Conservation (phyloP, 768 basidiomycete genomes). For the Dioszegia hungarica region DNA sequence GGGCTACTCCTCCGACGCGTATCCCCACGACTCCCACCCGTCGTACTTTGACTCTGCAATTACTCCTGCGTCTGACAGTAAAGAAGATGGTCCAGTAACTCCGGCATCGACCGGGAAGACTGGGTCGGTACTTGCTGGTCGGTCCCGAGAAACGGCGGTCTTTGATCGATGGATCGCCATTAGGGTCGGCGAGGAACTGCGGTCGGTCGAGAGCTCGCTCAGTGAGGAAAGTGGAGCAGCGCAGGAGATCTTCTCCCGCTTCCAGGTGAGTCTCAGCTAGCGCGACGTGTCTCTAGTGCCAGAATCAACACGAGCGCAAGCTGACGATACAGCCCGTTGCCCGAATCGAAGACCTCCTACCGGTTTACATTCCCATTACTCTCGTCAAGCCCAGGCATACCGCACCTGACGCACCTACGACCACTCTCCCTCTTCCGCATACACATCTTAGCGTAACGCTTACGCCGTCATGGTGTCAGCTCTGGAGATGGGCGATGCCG, state of each 20-base stretch:
- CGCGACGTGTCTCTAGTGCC: too few relatives aligned
- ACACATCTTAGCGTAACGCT: constrained; percentile 24
- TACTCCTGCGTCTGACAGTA: background rate
- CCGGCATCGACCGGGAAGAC: background rate
- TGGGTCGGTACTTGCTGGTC: constrained; percentile 11
- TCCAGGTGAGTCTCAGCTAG: constrained; percentile 36
- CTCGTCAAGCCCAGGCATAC: constrained; percentile 8
- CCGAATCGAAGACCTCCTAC: constrained; percentile 36
- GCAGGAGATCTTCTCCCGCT: constrained; percentile 22
- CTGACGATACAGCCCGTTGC: constrained; percentile 24
- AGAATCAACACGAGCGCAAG: background rate
- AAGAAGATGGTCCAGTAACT: background rate
- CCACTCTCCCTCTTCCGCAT: constrained; percentile 21
- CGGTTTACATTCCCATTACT: constrained; percentile 11
- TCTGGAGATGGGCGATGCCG: constrained; percentile 19
- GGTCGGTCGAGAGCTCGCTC: constrained; percentile 29
- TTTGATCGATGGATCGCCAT: constrained; percentile 41
- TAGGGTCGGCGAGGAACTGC: constrained; percentile 27
- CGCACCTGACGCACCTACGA: background rate
- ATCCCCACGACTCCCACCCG: constrained; percentile 22
- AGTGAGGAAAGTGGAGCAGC: constrained; percentile 28
- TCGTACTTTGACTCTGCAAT: background rate
- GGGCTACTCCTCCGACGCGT: constrained; percentile 25
- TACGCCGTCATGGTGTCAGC: constrained; percentile 30
- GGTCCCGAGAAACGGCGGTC: constrained; percentile 30